phyloP scores from a whole-genome alignment of 2,329 filamentous ascomycete species.

The Orbilia blumenaviensis region DNA sequence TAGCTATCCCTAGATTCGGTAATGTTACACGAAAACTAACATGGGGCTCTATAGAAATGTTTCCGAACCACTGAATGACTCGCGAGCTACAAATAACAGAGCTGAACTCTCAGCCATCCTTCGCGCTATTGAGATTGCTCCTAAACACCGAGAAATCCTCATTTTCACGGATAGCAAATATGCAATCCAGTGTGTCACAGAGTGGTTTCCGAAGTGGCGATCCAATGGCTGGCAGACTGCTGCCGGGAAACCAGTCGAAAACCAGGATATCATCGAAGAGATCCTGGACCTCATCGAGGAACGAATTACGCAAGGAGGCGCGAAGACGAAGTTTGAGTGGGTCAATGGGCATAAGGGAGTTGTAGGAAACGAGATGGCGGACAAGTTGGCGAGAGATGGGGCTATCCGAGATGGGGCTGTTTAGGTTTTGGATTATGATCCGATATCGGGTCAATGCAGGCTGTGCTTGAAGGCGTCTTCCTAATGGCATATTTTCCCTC shows the following conservation, averaged over 20 bases:
- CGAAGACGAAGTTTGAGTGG: slow-evolving; percentile 79
- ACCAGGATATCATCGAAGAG: slow-evolving; percentile 81
- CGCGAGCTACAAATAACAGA: slow-evolving; percentile 88
- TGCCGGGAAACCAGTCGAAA: slow-evolving; percentile 77
- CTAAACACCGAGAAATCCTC: slow-evolving; percentile 72
- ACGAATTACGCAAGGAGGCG: slow-evolving; percentile 67
- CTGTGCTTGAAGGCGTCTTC: neutral
- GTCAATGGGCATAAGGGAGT: slow-evolving; percentile 80
- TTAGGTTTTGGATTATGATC: neutral
- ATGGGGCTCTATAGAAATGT: slow-evolving; percentile 66
- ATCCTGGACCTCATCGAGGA: slow-evolving; percentile 77
- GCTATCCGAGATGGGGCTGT: slow-evolving; percentile 25
- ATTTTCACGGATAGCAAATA: slow-evolving; percentile 93
- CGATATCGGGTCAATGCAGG: neutral
- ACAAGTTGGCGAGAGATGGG: slow-evolving; percentile 47
- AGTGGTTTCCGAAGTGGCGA: slow-evolving; percentile 83
- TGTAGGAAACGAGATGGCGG: slow-evolving; percentile 52
- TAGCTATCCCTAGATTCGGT: neutral
- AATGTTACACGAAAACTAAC: neutral
- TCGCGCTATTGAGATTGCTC: slow-evolving; percentile 80
- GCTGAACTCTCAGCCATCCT: slow-evolving; percentile 92
- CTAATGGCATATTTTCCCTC: neutral
- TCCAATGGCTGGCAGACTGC: slow-evolving; percentile 80
- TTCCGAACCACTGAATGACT: slow-evolving; percentile 77
- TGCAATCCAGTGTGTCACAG: slow-evolving; percentile 85